Conservation (phyloP, 306 rosid genomes). For the Elaeagnus macrophylla region DNA sequence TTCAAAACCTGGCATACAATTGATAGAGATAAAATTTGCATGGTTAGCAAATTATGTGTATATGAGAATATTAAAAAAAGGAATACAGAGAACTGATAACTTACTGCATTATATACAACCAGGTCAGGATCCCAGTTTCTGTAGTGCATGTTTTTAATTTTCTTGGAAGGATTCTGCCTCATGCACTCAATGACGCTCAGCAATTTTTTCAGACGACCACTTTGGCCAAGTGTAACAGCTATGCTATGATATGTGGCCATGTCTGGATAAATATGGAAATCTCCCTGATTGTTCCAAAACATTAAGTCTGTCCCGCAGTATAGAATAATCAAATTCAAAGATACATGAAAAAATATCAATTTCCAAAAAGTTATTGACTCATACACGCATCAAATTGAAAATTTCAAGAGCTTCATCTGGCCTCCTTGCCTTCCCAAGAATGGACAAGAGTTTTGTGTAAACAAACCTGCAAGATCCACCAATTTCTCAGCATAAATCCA, state of each 20-base stretch:
- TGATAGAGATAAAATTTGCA: conserved; percentile 11
- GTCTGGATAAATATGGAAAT: conserved; percentile 65
- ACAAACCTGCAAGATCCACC: conserved; percentile 60
- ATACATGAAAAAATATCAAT: conserved; percentile 7
- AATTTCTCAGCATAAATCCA: conserved; percentile 5
- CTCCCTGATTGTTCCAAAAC: conserved; percentile 48
- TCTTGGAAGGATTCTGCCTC: conserved; percentile 60
- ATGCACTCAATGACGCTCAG: conserved; percentile 60
- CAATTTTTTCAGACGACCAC: conserved; percentile 72
- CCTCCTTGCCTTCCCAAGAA: conserved; percentile 81
- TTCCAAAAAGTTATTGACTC: conserved; percentile 29
- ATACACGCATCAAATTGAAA: conserved; percentile 74
- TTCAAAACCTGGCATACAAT: conserved; percentile 61
- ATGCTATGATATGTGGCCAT: conserved; percentile 90
- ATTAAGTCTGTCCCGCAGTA: conserved; percentile 21
- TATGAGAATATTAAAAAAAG: conserved; percentile 5
- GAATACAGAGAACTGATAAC: conserved; percentile 19
- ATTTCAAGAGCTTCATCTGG: conserved; percentile 72
- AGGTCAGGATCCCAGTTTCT: conserved; percentile 83
- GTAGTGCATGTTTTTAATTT: conserved; percentile 23
- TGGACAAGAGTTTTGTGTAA: conserved; percentile 74
- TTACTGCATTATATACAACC: conserved; percentile 83
- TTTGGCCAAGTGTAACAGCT: conserved; percentile 90
- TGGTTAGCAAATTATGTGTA: conserved; percentile 16
- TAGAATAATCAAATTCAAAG: conserved; percentile 1